Percentiles rank a stretch among this genome's conserved stretches.
Evolutionary conservation across 2,329 filamentous ascomycete genomes (phyloP).

Genomic region (Akanthomyces dipterigenus): DNA sequence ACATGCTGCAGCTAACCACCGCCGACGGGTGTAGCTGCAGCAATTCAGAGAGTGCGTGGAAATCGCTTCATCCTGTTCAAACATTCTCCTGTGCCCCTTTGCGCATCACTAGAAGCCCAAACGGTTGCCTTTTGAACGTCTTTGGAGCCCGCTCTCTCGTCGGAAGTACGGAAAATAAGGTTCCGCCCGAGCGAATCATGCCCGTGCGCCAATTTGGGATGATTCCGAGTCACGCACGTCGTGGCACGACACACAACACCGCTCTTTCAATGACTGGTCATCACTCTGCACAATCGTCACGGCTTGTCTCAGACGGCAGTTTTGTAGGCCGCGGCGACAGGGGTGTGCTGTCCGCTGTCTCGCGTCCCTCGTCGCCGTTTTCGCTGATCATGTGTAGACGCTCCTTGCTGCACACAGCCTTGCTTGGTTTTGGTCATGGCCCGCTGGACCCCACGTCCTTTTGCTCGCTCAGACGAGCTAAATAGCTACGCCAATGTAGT

Average conservation of each 20-base stretch:
- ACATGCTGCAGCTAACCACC: neutral
- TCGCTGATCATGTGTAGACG: too few species aligned
- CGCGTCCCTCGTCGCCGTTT: neutral
- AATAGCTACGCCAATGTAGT: too few species aligned
- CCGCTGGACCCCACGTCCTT: neutral
- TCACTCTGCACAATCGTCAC: neutral
- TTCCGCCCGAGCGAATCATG: neutral
- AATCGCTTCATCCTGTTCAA: neutral
- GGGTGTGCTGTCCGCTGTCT: neutral
- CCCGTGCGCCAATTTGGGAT: neutral
- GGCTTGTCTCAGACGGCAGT: neutral
- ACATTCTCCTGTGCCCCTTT: neutral
- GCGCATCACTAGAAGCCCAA: too few species aligned
- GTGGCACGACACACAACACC: neutral
- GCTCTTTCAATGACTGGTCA: neutral
- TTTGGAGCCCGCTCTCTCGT: neutral
- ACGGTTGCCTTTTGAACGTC: neutral
- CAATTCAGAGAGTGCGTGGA: neutral
- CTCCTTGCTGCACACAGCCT: neutral
- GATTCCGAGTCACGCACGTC: neutral
- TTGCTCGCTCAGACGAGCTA: too few species aligned
- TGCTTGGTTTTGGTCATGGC: neutral
- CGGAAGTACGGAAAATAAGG: neutral
- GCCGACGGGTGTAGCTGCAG: neutral
- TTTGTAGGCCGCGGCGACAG: neutral